Conservation (phyloP, 495 filamentous ascomycete species). For the Staphylotrichum longicolle region DNA sequence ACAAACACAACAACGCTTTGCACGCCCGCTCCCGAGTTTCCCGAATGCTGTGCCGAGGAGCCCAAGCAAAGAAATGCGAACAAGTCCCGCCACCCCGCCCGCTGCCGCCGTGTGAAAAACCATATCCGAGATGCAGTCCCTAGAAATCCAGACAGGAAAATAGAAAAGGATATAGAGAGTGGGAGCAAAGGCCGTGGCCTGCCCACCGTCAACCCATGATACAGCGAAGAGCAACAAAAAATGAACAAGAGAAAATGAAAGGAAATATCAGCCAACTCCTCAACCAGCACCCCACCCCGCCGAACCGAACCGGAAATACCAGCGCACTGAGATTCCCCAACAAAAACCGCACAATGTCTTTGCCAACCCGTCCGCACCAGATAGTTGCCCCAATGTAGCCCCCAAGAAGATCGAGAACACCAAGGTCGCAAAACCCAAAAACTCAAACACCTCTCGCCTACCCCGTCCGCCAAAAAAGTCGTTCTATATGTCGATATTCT, state of each 20-base stretch:
- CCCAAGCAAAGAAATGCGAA: slow-evolving; percentile 18
- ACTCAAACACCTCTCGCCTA: slow-evolving; percentile 19
- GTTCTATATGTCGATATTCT: slow-evolving; percentile 40
- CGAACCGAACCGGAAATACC: slow-evolving; percentile 24
- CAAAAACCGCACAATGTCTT: slow-evolving; percentile 33
- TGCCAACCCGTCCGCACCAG: slow-evolving; percentile 29
- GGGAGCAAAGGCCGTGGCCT: slow-evolving; percentile 19
- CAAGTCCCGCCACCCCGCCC: slow-evolving; percentile 12
- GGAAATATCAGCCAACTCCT: slow-evolving; percentile 34
- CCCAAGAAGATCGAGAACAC: slow-evolving; percentile 32
- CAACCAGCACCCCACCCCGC: slow-evolving; percentile 14
- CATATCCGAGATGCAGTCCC: slow-evolving; percentile 36
- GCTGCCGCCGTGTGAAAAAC: slow-evolving; percentile 3
- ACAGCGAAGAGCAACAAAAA: slow-evolving; percentile 20
- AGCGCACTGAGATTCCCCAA: slow-evolving; percentile 22
- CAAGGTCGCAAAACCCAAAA: slow-evolving; percentile 22
- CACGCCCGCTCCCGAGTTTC: slow-evolving; percentile 26
- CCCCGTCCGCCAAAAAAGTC: slow-evolving; percentile 21
- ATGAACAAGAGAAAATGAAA: slow-evolving; percentile 18
- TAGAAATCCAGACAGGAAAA: slow-evolving; percentile 19
- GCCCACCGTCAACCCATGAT: slow-evolving; percentile 31
- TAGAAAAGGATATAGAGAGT: slow-evolving; percentile 23
- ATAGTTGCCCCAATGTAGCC: slow-evolving; percentile 31
- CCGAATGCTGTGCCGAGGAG: slow-evolving; percentile 30
- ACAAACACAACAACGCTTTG: slow-evolving; percentile 19